Base-by-base conservation (phyloP, 768 basidiomycete genomes). In the Boletus pseudo-olivaceus region DNA sequence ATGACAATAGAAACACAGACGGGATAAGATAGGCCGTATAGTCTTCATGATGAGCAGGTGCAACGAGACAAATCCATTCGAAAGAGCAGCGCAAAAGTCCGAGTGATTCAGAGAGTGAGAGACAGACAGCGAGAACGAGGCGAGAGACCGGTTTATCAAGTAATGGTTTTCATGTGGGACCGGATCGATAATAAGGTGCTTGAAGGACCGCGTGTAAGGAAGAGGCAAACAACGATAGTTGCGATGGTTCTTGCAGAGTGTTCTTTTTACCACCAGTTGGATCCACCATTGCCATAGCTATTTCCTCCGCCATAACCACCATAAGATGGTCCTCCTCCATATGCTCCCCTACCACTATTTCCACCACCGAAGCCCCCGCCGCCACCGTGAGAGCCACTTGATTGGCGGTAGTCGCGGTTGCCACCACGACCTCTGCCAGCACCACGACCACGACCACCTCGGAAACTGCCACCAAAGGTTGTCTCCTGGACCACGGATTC, bases 401-500 rank as follows among this genome's bases (percentile, higher is more conserved):
- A 55, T 33, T 72, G 60, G 32, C 73, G 67, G 44, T 61, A 75
- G 59, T 72, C 71, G 12, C 73, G 63, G 41, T 65, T 73, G 34
- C 72, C 70, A 30, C 78, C 73, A 57, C 75, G 70, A 34, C 63
- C 63, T 37, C 65, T 67, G 11, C 69, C 73, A 45, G 69, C 68
- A 23, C 78, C 74, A 33, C 83, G 70, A 23, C 85, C 85, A 53
- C 90, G 79, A 29, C 85, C 78, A 29, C 85, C 78, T 32, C 82
- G 65, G 63, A 72, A 72, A 47, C 77, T 73, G 32, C 77, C 72
- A 38, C 87, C 87, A 67, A 90, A 92, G 49, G 88, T 80, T 30
- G 82, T 78, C 73, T 98, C 95, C 51, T 86, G 82, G 5, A 86
- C 84, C 55, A 98, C 85, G 11, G 87, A 83, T 67, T 94, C 90